A percentile compares a stretch with the other conserved stretches of the same genome.
phyloP scores from a whole-genome alignment of 768 basidiomycete species.

The Trametes coccinea region DNA sequence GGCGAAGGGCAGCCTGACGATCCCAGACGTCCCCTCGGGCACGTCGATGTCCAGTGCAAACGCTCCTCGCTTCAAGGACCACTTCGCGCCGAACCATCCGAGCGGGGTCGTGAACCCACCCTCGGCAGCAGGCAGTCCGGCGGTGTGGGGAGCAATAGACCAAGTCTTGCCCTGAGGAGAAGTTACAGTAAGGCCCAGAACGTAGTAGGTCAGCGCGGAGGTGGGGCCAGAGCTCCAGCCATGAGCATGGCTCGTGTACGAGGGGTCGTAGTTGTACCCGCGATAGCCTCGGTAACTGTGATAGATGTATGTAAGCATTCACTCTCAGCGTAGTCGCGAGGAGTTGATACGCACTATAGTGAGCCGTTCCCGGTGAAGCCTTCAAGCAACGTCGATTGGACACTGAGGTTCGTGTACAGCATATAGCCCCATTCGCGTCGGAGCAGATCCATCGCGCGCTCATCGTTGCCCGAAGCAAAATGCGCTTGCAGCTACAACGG shows the following conservation, averaged over 20 bases:
- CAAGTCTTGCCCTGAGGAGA: conserved; percentile 49
- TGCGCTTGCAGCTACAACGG: conserved; percentile 53
- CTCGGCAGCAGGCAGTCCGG: conserved; percentile 42
- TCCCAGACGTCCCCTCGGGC: conserved; percentile 20
- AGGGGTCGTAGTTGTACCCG: conserved; percentile 58
- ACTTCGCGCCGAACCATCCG: conserved; percentile 51
- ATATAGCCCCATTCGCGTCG: conserved; percentile 62
- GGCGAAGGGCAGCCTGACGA: conserved; percentile 12
- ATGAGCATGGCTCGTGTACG: conserved; percentile 61
- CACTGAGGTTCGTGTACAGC: conserved; percentile 53
- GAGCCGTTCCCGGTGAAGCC: conserved; percentile 61
- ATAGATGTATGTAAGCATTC: too few relatives aligned
- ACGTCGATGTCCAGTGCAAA: conserved; percentile 20
- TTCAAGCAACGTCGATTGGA: conserved; percentile 58
- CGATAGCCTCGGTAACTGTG: conserved; percentile 49
- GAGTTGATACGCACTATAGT: conserved; percentile 38
- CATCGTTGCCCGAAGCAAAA: conserved; percentile 53
- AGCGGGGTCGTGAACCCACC: conserved; percentile 56
- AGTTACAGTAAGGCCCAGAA: conserved; percentile 53
- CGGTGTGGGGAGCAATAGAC: conserved; percentile 48
- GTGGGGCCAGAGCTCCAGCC: conserved; percentile 63
- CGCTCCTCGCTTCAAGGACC: conserved; percentile 32
- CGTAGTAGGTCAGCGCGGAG: conserved; percentile 55
- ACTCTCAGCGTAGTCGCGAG: too few relatives aligned
- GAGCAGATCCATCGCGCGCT: conserved; percentile 52